phyloP scores from a whole-genome alignment of 2,329 filamentous ascomycete species.

The Cladorrhinum sp. region DNA sequence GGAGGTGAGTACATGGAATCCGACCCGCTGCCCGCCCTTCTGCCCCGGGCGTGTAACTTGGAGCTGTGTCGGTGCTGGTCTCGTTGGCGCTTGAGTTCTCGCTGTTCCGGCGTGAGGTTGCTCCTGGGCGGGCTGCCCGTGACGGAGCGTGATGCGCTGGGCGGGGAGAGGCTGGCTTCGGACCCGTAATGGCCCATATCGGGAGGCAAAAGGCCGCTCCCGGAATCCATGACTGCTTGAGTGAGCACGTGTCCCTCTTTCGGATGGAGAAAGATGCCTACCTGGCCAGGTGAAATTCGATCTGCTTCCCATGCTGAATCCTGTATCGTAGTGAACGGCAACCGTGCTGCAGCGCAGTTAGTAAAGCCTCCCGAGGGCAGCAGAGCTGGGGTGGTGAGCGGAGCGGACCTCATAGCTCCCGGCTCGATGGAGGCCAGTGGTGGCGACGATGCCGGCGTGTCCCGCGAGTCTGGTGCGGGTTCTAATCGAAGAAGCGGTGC shows the following conservation, averaged over 20 bases:
- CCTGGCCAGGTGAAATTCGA: conserved; percentile 51
- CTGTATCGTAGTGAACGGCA: conserved; percentile 49
- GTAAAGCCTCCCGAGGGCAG: background rate
- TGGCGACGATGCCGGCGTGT: conserved; percentile 21
- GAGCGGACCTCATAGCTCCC: conserved; percentile 31
- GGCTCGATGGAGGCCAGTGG: conserved; percentile 23
- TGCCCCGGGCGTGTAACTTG: conserved; percentile 50
- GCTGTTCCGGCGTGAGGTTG: conserved; percentile 56
- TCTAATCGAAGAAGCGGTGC: conserved; percentile 35
- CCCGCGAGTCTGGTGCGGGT: conserved; percentile 31
- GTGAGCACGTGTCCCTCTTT: conserved; percentile 6
- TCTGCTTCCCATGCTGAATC: conserved; percentile 50
- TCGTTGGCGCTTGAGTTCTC: conserved; percentile 59
- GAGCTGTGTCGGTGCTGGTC: conserved; percentile 58
- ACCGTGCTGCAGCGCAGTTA: conserved; percentile 39
- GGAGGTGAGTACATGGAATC: conserved; percentile 40
- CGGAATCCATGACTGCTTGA: conserved; percentile 32
- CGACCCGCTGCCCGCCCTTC: conserved; percentile 45
- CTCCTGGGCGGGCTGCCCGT: conserved; percentile 57
- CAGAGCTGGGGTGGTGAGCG: background rate
- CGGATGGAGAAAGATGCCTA: conserved; percentile 26
- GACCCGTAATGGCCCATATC: conserved; percentile 49
- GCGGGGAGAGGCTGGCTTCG: conserved; percentile 51
- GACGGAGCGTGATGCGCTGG: conserved; percentile 48
- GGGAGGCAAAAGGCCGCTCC: conserved; percentile 40